phyloP scores from a whole-genome alignment of 805 yeast genomes.

The Candida suzukii region DNA sequence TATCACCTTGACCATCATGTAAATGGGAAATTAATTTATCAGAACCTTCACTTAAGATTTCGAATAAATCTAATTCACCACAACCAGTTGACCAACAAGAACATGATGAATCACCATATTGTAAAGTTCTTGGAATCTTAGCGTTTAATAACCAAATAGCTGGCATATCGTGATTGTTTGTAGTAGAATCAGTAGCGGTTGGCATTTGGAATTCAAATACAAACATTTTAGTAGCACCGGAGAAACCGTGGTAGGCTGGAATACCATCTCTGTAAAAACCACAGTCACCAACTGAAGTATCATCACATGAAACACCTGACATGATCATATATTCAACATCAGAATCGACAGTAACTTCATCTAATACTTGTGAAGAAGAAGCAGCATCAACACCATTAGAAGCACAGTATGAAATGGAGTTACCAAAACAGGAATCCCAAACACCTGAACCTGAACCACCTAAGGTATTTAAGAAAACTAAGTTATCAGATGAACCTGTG shows the following conservation, averaged over 20 bases:
- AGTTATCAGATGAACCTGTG: conserved; percentile 58
- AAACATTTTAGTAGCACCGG: conserved; percentile 77
- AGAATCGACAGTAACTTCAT: conserved; percentile 62
- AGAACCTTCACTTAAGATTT: conserved; percentile 69
- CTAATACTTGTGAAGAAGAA: conserved; percentile 57
- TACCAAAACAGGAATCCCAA: conserved; percentile 83
- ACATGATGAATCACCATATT: conserved; percentile 80
- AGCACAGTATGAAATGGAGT: conserved; percentile 81
- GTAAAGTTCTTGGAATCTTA: conserved; percentile 92
- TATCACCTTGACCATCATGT: conserved; percentile 75
- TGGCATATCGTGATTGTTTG: conserved; percentile 86
- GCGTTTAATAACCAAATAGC: conserved; percentile 96
- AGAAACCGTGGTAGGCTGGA: conserved; percentile 94
- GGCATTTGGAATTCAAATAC: conserved; percentile 96
- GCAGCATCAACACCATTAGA: conserved; percentile 74
- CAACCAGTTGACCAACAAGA: conserved; percentile 97
- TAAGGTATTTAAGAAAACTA: conserved; percentile 75
- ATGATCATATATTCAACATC: conserved; percentile 78
- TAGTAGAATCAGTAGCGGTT: conserved; percentile 35
- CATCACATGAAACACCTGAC: conserved; percentile 57
- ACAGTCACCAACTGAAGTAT: conserved; percentile 46
- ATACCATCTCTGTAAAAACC: conserved; percentile 81
- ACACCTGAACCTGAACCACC: conserved; percentile 90
- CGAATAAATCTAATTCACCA: conserved; percentile 96
- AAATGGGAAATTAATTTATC: conserved; percentile 70